These are phyloP conservation scores for Echinochloa phyllopogon DNA, from an alignment of 176 grass and related monocot genomes.

Conservation along the genomic window DNA sequence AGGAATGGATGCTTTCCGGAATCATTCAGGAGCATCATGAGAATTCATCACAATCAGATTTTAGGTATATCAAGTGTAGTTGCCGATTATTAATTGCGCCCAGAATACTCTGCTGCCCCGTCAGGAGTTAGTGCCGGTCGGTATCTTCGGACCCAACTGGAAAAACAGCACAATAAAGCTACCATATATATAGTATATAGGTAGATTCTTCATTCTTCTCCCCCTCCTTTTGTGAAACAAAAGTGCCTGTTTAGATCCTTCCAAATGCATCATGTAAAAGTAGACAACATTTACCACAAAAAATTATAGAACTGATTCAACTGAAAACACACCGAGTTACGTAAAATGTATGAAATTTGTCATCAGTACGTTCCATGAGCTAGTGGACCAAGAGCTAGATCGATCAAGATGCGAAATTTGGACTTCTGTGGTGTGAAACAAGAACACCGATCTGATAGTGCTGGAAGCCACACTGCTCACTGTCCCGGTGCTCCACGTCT, in stretches of 20 bases:
- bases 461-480: conserved; percentile 27
- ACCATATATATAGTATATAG: too few species aligned
- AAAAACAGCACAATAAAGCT: neutral
- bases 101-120: conserved; percentile 9
- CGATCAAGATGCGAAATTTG: neutral
- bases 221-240: neutral
- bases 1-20: neutral
- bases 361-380: neutral
- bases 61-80: neutral
- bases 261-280: neutral
- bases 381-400: neutral
- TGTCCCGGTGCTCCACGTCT: conserved; percentile 29
- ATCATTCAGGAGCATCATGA: conserved; percentile 1
- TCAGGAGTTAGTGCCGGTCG: conserved; percentile 26
- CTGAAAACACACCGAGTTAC: too few species aligned
- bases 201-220: conserved; percentile 5
- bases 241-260: neutral
- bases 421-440: neutral
- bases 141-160: conserved; percentile 16
- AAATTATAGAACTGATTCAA: neutral
- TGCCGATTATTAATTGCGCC: neutral
- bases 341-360: neutral
- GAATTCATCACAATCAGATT: neutral
- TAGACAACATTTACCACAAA: neutral
- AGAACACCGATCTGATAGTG: neutral